Percentiles rank a stretch among this genome's conserved stretches.
Evolutionary conservation across 805 yeast genomes (phyloP).

Genomic region (Candida sithepensis): DNA sequence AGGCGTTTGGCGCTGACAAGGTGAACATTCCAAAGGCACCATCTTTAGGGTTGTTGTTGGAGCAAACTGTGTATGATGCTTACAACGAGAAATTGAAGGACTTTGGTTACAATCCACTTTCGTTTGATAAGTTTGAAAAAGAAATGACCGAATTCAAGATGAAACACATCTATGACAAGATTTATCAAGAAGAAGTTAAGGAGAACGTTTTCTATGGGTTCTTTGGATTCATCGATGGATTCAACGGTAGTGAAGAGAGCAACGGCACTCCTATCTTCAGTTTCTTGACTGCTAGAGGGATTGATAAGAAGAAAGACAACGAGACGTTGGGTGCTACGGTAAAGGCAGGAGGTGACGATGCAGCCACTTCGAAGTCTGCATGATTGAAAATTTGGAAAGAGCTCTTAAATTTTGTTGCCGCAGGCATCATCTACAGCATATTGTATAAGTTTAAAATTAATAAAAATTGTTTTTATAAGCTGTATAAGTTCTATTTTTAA

Average conservation of each 20-base stretch:
- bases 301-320: constrained; percentile 22
- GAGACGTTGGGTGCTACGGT: neutral
- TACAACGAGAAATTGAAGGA: constrained; percentile 68
- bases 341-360: neutral
- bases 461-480: no score
- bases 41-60: constrained; percentile 85
- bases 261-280: constrained; percentile 58
- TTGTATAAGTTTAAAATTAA: no score
- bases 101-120: constrained; percentile 74
- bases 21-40: constrained; percentile 97
- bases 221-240: constrained; percentile 85
- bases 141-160: constrained; percentile 85
- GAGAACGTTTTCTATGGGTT: constrained; percentile 90
- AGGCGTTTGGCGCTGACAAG: constrained; percentile 70
- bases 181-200: constrained; percentile 82
- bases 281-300: constrained; percentile 49
- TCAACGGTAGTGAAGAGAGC: constrained; percentile 47
- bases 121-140: constrained; percentile 58
- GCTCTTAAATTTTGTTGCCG: no score
- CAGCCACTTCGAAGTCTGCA: no score
- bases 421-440: no score
- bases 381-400: no score
- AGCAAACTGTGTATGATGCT: constrained; percentile 87
- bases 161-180: constrained; percentile 86
- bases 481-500: no score